Evolutionary conservation across 805 yeast genomes (phyloP).

Genomic region (Yarrowia yakushimensis): DNA sequence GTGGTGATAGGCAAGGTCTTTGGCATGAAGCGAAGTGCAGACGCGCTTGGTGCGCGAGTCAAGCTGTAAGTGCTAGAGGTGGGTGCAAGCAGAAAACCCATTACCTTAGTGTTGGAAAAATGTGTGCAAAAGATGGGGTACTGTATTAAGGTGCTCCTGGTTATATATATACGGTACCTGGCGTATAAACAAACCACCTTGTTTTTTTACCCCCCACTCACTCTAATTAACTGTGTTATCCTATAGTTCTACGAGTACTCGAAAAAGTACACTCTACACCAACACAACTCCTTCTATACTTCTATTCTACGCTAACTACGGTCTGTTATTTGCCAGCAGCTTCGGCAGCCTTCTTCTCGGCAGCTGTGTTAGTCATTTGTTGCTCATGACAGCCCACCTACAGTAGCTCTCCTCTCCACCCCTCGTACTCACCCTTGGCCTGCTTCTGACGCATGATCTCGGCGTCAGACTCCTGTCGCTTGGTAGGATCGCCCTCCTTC

Average conservation of each 20-base stretch:
- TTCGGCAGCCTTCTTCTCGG: slow-evolving; percentile 25
- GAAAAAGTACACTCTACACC: not conserved
- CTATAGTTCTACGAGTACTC: not conserved
- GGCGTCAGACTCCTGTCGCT: slow-evolving; percentile 85
- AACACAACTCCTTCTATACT: not conserved
- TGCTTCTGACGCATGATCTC: slow-evolving; percentile 87
- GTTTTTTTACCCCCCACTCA: not conserved
- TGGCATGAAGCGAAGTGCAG: not conserved
- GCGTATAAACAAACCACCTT: not conserved
- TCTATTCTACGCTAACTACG: slow-evolving; percentile 16
- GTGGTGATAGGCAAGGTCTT: not conserved
- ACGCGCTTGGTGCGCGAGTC: not conserved
- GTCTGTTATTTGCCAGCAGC: slow-evolving; percentile 25
- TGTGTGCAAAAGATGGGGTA: too few species aligned
- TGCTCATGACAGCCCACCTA: too few species aligned
- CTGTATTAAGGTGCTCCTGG: not conserved
- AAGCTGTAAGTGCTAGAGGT: not conserved
- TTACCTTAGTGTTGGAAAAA: not conserved
- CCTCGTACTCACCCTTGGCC: slow-evolving; percentile 54
- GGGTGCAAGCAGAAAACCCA: not conserved
- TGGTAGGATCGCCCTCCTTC: slow-evolving; percentile 77
- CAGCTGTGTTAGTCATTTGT: slow-evolving; percentile 26
- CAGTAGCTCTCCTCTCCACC: too few species aligned
- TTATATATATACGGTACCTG: too few species aligned
- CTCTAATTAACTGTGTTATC: not conserved